These are phyloP conservation scores for Penicillium sp. DNA, from an alignment of 2,329 filamentous ascomycete genomes.

Conservation along the genomic window DNA sequence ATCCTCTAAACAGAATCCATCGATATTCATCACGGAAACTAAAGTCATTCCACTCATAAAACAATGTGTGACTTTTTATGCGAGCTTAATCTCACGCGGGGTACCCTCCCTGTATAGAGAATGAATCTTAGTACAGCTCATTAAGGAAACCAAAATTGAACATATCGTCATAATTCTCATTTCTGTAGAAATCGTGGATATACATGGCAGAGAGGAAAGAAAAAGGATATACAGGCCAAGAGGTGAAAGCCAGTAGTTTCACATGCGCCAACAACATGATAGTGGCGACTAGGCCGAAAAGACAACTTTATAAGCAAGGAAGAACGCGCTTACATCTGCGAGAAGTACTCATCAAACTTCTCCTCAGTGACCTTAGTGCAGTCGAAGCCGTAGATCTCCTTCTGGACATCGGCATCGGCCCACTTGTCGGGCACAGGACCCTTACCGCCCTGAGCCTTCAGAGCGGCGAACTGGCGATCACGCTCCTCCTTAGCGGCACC, in stretches of 20 bases:
- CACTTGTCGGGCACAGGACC: conserved; percentile 62
- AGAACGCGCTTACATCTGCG: conserved; percentile 21
- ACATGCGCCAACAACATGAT: neutral
- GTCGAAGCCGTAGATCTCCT: conserved; percentile 66
- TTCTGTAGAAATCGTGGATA: conserved; percentile 3
- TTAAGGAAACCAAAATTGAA: neutral
- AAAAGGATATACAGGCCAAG: neutral
- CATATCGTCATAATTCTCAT: conserved; percentile 4
- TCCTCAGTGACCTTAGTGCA: conserved; percentile 58
- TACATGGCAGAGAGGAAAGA: neutral
- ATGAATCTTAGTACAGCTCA: conserved; percentile 3
- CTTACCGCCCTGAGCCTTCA: conserved; percentile 45
- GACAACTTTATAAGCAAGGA: conserved; percentile 1
- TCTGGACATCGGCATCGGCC: conserved; percentile 69
- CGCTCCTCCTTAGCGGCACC: conserved; percentile 61
- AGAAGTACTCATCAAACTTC: conserved; percentile 53
- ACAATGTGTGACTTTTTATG: neutral
- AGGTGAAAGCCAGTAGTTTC: neutral
- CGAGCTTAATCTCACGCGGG: conserved; percentile 1
- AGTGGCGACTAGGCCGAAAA: neutral
- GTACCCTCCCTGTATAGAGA: neutral
- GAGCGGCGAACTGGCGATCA: conserved; percentile 57
- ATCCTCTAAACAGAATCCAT: too few relatives aligned
- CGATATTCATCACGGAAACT: neutral
- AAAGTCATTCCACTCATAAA: neutral